Conservation (phyloP, 2,329 filamentous ascomycete species). For the Diaporthe destruens region DNA sequence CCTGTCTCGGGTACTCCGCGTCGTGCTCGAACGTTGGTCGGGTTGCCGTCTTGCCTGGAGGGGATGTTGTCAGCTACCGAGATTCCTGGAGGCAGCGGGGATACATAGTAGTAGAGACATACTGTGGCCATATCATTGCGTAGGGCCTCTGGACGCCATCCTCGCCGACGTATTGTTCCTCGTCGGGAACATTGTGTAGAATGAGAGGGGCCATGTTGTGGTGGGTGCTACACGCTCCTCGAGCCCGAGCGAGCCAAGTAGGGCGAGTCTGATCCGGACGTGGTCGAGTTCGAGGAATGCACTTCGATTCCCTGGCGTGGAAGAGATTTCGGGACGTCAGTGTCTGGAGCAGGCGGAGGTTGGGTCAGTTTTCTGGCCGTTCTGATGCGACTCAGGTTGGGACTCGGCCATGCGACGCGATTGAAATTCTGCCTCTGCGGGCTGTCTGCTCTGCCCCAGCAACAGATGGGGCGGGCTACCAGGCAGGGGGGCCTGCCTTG, state of each 20-base stretch:
- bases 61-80: slow-evolving; percentile 59
- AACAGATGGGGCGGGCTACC: slow-evolving; percentile 20
- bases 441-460: slow-evolving; percentile 31
- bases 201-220: slow-evolving; percentile 72
- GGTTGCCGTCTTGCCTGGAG: slow-evolving; percentile 65
- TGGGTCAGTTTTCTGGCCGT: neutral
- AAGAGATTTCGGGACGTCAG: too few species aligned
- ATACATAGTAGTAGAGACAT: slow-evolving; percentile 43
- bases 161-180: slow-evolving; percentile 75
- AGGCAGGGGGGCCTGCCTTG: slow-evolving; percentile 8
- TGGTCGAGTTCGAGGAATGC: neutral
- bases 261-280: neutral
- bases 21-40: slow-evolving; percentile 61
- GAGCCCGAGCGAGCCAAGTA: neutral
- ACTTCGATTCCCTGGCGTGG: neutral
- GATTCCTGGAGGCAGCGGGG: slow-evolving; percentile 15
- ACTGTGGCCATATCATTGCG: slow-evolving; percentile 76
- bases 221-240: slow-evolving; percentile 17
- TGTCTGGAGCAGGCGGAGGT: neutral
- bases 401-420: slow-evolving; percentile 12
- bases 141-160: slow-evolving; percentile 75
- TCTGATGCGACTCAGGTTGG: neutral
- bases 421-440: slow-evolving; percentile 38
- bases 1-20: slow-evolving; percentile 71
- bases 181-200: slow-evolving; percentile 76